Evolutionary conservation across 768 basidiomycete genomes (phyloP).

Genomic region (Crucibulum laeve): DNA sequence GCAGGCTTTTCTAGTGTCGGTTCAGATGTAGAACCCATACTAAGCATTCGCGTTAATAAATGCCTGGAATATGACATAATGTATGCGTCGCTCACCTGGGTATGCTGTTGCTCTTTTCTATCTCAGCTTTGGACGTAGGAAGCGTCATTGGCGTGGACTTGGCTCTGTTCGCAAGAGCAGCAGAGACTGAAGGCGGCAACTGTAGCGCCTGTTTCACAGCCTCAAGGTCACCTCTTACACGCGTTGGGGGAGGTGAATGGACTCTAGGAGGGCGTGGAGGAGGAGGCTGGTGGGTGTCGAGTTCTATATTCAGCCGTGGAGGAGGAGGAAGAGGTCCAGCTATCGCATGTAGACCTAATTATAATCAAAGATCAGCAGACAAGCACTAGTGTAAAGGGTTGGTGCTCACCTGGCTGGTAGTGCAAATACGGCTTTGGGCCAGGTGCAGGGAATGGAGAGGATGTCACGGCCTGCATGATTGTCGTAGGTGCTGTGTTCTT

Average conservation of each 20-base stretch:
- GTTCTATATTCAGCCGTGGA: slow-evolving; percentile 50
- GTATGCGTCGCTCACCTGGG: neutral
- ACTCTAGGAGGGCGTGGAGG: slow-evolving; percentile 64
- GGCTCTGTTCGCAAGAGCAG: slow-evolving; percentile 33
- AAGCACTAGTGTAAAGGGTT: neutral
- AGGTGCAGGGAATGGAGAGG: slow-evolving; percentile 4
- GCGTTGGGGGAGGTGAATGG: slow-evolving; percentile 46
- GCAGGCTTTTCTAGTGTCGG: slow-evolving; percentile 19
- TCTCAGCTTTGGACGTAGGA: slow-evolving; percentile 4
- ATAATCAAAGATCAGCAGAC: neutral
- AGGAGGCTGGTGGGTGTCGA: slow-evolving; percentile 38
- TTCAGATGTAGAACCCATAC: slow-evolving; percentile 5
- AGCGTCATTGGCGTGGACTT: slow-evolving; percentile 12
- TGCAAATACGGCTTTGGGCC: slow-evolving; percentile 41
- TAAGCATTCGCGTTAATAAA: neutral
- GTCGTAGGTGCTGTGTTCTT: slow-evolving; percentile 20
- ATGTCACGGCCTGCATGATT: slow-evolving; percentile 14
- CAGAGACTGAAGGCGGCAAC: slow-evolving; percentile 50
- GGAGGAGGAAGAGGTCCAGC: slow-evolving; percentile 74
- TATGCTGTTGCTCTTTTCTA: slow-evolving; percentile 13
- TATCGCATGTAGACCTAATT: slow-evolving; percentile 53
- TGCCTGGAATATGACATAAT: neutral
- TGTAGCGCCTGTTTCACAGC: slow-evolving; percentile 57
- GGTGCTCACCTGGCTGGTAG: slow-evolving; percentile 55
- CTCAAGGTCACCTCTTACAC: slow-evolving; percentile 45